phyloP scores from a whole-genome alignment of 2,329 filamentous ascomycete genomes.

The Xylaria digitata region DNA sequence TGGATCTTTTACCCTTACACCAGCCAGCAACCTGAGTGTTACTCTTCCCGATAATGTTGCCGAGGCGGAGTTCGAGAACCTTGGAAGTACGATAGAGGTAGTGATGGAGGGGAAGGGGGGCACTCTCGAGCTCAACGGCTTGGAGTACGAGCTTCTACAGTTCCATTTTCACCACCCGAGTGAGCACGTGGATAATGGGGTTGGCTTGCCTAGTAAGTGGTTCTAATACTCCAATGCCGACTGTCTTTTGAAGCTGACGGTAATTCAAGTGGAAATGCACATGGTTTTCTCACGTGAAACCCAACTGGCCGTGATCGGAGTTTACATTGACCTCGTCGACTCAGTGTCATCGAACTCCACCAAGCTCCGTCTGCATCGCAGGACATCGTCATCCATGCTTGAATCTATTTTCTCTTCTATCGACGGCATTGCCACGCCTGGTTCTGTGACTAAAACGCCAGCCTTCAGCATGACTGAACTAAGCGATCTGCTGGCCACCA shows the following conservation, averaged over 20 bases:
- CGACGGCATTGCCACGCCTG: constrained; percentile 56
- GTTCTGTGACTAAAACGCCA: constrained; percentile 54
- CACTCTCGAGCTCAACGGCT: constrained; percentile 51
- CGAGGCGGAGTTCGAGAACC: constrained; percentile 64
- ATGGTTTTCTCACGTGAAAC: constrained; percentile 65
- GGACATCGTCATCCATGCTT: constrained; percentile 55
- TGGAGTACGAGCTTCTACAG: constrained; percentile 55
- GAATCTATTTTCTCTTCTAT: constrained; percentile 60
- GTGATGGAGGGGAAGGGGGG: constrained; percentile 59
- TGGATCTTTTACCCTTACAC: constrained; percentile 51
- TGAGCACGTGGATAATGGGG: constrained; percentile 60
- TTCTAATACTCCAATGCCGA: not conserved
- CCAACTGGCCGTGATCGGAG: constrained; percentile 58
- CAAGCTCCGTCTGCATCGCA: constrained; percentile 54
- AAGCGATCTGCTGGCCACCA: constrained; percentile 52
- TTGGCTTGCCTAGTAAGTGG: constrained; percentile 57
- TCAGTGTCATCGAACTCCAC: constrained; percentile 51
- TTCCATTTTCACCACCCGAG: constrained; percentile 64
- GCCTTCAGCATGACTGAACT: constrained; percentile 59
- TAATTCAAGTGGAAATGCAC: constrained; percentile 62
- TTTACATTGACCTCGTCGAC: constrained; percentile 56
- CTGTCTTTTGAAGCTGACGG: constrained; percentile 12
- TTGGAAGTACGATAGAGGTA: constrained; percentile 68
- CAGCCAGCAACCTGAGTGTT: constrained; percentile 50
- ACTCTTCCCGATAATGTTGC: constrained; percentile 55